Conservation (phyloP, 805 yeast genomes). For the Maudiozyma bulderi region DNA sequence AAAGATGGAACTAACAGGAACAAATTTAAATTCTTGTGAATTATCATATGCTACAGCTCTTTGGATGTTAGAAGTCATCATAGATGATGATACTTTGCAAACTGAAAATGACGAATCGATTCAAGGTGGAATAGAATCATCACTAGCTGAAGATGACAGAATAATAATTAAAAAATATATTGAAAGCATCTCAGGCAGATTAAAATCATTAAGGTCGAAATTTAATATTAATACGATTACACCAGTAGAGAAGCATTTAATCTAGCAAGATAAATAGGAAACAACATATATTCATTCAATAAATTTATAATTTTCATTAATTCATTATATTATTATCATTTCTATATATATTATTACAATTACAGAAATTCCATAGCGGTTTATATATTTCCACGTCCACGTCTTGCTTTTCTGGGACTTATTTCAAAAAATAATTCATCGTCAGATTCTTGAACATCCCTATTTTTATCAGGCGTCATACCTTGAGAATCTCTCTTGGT, state of each 20-base stretch:
- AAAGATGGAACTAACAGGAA: conserved; percentile 69
- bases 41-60: conserved; percentile 81
- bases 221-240: conserved; percentile 35
- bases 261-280: background rate
- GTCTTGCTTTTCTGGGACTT: background rate
- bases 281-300: background rate
- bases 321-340: too few relatives aligned
- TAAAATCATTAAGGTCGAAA: conserved; percentile 51
- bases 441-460: background rate
- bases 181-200: conserved; percentile 69
- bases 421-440: background rate
- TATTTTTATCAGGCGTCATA: background rate
- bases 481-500: background rate
- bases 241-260: background rate
- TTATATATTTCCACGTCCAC: background rate
- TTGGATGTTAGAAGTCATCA: conserved; percentile 89
- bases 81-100: conserved; percentile 61
- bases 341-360: too few relatives aligned
- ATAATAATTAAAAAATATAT: conserved; percentile 73
- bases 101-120: background rate
- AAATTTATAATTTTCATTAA: background rate
- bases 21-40: conserved; percentile 56
- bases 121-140: conserved; percentile 24
- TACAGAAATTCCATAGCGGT: too few relatives aligned
- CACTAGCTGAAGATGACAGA: conserved; percentile 61